Percentiles rank a stretch among this genome's conserved stretches.
These are phyloP conservation scores for Ophiostoma sp. DNA, from an alignment of 2,329 filamentous ascomycete genomes.

Conservation along the genomic window DNA sequence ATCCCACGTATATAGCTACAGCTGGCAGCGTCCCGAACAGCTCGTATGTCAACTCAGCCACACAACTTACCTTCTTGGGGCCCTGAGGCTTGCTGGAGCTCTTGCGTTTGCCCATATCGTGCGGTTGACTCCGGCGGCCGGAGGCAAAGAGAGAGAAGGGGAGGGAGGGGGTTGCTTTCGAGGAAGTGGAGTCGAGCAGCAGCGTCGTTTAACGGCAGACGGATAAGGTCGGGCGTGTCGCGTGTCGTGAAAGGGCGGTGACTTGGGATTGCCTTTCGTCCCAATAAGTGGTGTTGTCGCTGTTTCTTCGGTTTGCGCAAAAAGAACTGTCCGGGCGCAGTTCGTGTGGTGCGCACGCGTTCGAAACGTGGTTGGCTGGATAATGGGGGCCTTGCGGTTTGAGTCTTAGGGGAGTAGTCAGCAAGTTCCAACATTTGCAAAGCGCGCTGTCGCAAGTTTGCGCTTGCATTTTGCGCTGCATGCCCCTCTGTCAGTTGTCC, in stretches of 20 bases:
- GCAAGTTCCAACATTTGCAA: neutral
- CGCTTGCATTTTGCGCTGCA: neutral
- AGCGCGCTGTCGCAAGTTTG: neutral
- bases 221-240: neutral
- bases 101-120: constrained; percentile 84
- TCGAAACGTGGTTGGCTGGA: constrained; percentile 21
- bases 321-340: neutral
- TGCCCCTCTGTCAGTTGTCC: neutral
- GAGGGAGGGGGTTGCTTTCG: neutral
- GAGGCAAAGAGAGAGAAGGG: neutral
- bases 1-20: neutral
- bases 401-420: constrained; percentile 14
- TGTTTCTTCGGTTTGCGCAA: constrained; percentile 13
- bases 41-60: neutral
- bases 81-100: constrained; percentile 78
- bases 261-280: neutral
- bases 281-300: neutral
- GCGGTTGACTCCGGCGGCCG: constrained; percentile 8
- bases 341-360: constrained; percentile 13
- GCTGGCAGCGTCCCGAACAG: neutral
- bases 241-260: constrained; percentile 12
- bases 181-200: neutral
- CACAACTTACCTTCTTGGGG: constrained; percentile 71
- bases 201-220: neutral
- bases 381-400: neutral